A percentile compares a stretch with the other conserved stretches of the same genome.
These are phyloP conservation scores for Suillus variegatus DNA, from an alignment of 768 basidiomycete species.

Conservation along the genomic window DNA sequence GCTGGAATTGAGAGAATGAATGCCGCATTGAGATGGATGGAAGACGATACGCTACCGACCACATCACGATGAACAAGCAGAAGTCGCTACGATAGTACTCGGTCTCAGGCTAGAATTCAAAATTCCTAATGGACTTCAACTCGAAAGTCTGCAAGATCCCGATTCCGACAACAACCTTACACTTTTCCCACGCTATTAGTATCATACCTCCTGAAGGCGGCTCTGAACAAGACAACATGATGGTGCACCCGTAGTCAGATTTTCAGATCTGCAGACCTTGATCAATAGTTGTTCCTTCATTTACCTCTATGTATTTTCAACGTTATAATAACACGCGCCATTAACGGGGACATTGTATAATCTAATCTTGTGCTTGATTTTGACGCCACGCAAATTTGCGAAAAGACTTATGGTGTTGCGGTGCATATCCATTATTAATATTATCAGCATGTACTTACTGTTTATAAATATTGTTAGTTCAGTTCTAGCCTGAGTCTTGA, in stretches of 20 bases:
- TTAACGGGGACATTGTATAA: background rate
- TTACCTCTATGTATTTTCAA: background rate
- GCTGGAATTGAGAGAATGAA: conserved; percentile 41
- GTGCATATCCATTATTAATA: background rate
- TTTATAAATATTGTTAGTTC: background rate
- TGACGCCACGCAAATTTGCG: background rate
- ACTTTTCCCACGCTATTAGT: background rate
- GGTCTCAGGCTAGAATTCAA: background rate
- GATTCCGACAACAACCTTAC: background rate
- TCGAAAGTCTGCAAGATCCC: background rate
- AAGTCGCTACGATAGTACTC: background rate
- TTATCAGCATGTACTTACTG: background rate
- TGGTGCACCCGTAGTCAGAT: background rate
- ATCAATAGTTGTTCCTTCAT: background rate
- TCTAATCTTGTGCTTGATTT: background rate
- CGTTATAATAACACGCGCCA: background rate
- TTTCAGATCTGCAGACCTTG: background rate
- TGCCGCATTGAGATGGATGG: background rate
- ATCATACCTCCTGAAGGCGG: background rate
- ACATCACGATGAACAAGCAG: conserved; percentile 18
- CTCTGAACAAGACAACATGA: background rate
- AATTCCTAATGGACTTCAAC: too few relatives aligned
- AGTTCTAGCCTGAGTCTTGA: background rate
- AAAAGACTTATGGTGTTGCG: background rate
- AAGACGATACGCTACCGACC: conserved; percentile 21